Percentiles rank a stretch among this genome's conserved stretches.
phyloP scores from a whole-genome alignment of 2,329 filamentous ascomycete genomes.

The Cercospora sp. region DNA sequence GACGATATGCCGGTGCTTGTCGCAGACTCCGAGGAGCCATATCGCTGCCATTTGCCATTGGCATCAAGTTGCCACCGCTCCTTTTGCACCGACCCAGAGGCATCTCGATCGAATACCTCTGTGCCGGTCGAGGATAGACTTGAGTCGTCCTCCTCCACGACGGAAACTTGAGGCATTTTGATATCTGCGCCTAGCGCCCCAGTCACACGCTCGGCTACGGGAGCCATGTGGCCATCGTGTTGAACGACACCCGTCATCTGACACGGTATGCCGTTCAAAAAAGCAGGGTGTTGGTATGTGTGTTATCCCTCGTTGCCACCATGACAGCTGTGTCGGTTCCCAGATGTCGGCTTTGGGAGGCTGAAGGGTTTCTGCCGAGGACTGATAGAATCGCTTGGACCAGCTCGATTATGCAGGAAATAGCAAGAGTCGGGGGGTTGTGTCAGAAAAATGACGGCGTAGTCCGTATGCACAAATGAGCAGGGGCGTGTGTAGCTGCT shows the following conservation, averaged over 20 bases:
- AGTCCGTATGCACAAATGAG: background rate
- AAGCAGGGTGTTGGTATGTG: slow-evolving; percentile 12
- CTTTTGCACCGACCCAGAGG: slow-evolving; percentile 22
- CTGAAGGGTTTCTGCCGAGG: slow-evolving; percentile 15
- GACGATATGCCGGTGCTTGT: slow-evolving; percentile 40
- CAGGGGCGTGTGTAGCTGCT: background rate
- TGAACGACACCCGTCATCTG: slow-evolving; percentile 22
- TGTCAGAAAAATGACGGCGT: slow-evolving; percentile 8
- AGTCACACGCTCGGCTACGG: slow-evolving; percentile 15
- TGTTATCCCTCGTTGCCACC: slow-evolving; percentile 21
- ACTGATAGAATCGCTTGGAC: slow-evolving; percentile 3
- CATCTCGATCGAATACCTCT: slow-evolving; percentile 34
- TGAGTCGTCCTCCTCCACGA: slow-evolving; percentile 36
- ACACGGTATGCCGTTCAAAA: slow-evolving; percentile 13
- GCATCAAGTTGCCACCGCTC: slow-evolving; percentile 32
- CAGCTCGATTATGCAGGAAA: background rate
- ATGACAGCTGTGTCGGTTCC: slow-evolving; percentile 17
- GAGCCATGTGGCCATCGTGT: slow-evolving; percentile 23
- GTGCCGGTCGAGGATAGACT: slow-evolving; percentile 37
- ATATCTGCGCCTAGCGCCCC: slow-evolving; percentile 21
- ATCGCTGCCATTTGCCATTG: slow-evolving; percentile 38
- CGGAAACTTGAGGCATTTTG: slow-evolving; percentile 20
- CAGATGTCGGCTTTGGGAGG: slow-evolving; percentile 15
- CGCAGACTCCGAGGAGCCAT: slow-evolving; percentile 38
- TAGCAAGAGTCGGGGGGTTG: background rate